Conservation (phyloP, 2,329 filamentous ascomycete species). For the Pseudogymnoascus sp. region DNA sequence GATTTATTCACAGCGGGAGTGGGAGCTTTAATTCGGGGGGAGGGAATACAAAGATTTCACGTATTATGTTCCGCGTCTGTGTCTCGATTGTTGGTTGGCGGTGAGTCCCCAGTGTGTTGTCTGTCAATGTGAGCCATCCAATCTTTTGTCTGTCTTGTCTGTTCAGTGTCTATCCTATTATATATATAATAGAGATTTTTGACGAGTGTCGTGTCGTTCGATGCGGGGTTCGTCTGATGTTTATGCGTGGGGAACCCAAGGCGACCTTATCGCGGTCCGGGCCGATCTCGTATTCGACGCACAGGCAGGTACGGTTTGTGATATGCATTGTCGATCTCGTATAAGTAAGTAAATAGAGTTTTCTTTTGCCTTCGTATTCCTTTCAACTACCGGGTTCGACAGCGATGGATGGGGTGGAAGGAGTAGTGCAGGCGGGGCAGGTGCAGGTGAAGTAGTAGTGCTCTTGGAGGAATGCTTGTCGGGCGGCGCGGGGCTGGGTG, state of each 20-base stretch:
- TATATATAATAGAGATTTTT: not conserved
- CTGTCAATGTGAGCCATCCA: not conserved
- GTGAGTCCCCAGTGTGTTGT: not conserved
- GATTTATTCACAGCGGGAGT: not conserved
- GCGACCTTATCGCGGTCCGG: not conserved
- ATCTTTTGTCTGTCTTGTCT: not conserved
- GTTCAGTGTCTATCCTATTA: not conserved
- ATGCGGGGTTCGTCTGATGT: not conserved
- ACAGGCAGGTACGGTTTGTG: not conserved
- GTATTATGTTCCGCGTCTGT: not conserved
- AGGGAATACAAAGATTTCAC: not conserved
- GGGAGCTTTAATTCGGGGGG: not conserved
- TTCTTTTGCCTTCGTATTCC: not conserved
- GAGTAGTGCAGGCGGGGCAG: conserved; percentile 31
- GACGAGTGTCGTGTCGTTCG: not conserved
- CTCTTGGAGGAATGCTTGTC: conserved; percentile 28
- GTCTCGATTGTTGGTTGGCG: not conserved
- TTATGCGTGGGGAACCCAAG: not conserved
- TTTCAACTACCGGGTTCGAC: not conserved
- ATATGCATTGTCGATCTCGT: not conserved
- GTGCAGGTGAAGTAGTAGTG: conserved; percentile 37
- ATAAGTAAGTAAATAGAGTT: not conserved
- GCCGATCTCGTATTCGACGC: not conserved
- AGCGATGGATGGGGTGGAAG: not conserved
- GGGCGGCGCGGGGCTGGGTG: conserved; percentile 25